Evolutionary conservation across 352 stramenopile genomes (phyloP).

Genomic region (Phytophthora citricola): DNA sequence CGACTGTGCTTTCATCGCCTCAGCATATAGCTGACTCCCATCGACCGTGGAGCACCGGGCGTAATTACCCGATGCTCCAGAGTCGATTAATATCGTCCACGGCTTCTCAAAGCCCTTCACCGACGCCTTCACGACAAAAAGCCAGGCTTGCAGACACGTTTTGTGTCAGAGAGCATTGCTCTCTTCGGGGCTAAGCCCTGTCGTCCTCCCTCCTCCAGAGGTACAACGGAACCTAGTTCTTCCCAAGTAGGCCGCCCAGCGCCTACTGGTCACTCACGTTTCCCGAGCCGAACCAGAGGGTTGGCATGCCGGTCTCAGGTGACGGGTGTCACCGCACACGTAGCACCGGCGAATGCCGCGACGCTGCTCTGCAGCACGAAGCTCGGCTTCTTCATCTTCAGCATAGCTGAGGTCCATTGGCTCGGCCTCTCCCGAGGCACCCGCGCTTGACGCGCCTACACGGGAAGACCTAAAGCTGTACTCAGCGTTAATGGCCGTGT

Average conservation of each 20-base stretch:
- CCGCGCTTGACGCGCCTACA: no score
- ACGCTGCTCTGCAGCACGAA: conserved; percentile 70
- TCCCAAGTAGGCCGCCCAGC: no score
- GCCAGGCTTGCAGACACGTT: conserved; percentile 12
- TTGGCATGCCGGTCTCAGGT: not conserved
- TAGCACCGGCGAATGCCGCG: conserved; percentile 22
- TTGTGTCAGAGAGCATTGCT: conserved; percentile 1
- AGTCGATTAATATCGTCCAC: conserved; percentile 7
- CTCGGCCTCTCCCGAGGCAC: not conserved
- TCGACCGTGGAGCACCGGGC: conserved; percentile 8
- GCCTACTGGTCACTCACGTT: no score
- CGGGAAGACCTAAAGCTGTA: no score
- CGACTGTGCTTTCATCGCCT: not conserved
- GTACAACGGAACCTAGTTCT: not conserved
- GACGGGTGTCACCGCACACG: conserved; percentile 16
- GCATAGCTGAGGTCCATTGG: conserved; percentile 1
- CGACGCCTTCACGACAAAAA: conserved; percentile 1
- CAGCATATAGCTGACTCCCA: conserved; percentile 16
- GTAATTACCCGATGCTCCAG: conserved; percentile 13
- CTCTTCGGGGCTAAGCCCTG: conserved; percentile 3
- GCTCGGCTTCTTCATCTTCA: conserved; percentile 54
- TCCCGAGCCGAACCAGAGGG: not conserved
- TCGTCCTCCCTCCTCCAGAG: not conserved
- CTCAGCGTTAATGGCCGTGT: no score
- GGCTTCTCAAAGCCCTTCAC: not conserved